These are phyloP conservation scores for Sporisorium sorghi DNA, from an alignment of 1,284 basidiomycete species.

Conservation along the genomic window DNA sequence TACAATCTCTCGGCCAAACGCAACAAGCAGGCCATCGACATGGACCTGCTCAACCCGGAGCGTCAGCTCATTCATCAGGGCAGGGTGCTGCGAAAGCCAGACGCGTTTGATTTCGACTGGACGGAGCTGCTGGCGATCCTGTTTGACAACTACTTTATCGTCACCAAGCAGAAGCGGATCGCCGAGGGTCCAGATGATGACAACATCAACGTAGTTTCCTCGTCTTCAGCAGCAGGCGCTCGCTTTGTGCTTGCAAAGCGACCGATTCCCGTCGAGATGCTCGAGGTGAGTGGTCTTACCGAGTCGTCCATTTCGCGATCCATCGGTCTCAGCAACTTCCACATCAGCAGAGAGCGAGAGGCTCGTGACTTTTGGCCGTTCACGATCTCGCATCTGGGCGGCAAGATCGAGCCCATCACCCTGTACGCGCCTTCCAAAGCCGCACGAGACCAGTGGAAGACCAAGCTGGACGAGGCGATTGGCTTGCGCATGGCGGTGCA, in stretches of 20 bases:
- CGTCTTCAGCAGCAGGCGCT: conserved; percentile 25
- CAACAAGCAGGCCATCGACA: conserved; percentile 53
- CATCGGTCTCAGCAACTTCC: conserved; percentile 60
- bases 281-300: conserved; percentile 60
- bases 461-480: conserved; percentile 87
- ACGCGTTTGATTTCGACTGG: conserved; percentile 67
- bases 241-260: conserved; percentile 59
- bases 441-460: conserved; percentile 85
- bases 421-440: conserved; percentile 84
- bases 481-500: conserved; percentile 85
- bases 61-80: conserved; percentile 63
- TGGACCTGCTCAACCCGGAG: conserved; percentile 61
- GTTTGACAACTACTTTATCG: conserved; percentile 66
- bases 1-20: conserved; percentile 59
- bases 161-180: conserved; percentile 58
- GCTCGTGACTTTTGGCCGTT: conserved; percentile 65
- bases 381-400: conserved; percentile 58
- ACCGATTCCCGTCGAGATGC: conserved; percentile 65
- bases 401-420: conserved; percentile 70
- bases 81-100: conserved; percentile 61
- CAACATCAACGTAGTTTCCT: conserved; percentile 22
- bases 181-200: conserved; percentile 41
- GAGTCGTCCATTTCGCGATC: conserved; percentile 60
- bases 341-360: conserved; percentile 57
- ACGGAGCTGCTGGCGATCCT: conserved; percentile 64